Percentiles rank a stretch among this genome's conserved stretches.
phyloP scores from a whole-genome alignment of 169 alveolate genomes.

The Eimeria zaria region DNA sequence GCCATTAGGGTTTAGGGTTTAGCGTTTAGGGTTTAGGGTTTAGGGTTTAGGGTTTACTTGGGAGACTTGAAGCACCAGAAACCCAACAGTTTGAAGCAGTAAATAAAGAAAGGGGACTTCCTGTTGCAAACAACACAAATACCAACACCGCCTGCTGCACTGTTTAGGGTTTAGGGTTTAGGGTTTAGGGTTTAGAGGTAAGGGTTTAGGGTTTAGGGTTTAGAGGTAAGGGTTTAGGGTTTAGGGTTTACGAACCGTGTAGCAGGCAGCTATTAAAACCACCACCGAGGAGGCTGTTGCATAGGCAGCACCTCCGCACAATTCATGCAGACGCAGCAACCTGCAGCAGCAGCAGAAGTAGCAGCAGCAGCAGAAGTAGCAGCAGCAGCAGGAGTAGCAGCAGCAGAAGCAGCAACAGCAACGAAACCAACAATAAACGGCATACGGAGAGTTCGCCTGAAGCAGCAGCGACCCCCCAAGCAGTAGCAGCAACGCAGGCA shows the following conservation, averaged over 20 bases:
- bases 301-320: constrained; percentile 13
- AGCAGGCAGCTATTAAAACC: background rate
- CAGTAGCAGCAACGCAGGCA: too few species aligned
- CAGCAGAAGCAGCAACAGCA: background rate
- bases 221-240: background rate
- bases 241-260: background rate
- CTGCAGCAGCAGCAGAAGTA: constrained; percentile 19
- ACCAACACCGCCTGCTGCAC: background rate
- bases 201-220: background rate
- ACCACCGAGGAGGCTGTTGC: background rate
- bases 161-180: too few species aligned
- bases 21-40: constrained; percentile 49
- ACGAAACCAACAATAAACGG: background rate
- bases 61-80: background rate
- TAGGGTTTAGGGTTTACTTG: constrained; percentile 23
- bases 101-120: background rate
- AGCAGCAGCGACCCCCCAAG: too few species aligned
- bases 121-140: background rate
- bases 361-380: background rate
- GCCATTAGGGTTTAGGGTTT: constrained; percentile 8
- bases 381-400: too few species aligned
- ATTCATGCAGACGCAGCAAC: background rate
- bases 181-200: too few species aligned
- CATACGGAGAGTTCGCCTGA: too few species aligned
- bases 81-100: background rate